Evolutionary conservation across 345 rosid genomes (phyloP), one percentile per base, ranked within the genome.

Genomic region (Microcos paniculata): DNA sequence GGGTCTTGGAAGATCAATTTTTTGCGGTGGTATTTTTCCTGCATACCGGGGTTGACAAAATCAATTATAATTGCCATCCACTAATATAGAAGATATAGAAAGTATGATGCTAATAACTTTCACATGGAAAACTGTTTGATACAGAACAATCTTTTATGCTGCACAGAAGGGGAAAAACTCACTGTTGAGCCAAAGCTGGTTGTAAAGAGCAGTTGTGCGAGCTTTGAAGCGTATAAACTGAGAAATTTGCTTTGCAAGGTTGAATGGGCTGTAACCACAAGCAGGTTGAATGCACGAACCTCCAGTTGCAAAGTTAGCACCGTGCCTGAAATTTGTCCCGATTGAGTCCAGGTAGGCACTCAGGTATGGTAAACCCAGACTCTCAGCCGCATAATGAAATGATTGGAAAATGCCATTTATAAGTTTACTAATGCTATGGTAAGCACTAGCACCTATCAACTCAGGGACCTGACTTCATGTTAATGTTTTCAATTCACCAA

Each of bases 251-350:
- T 81, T 83, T 18, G 83, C 82, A 15, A 91, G 90, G 88, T 88
- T 83, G 38, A 91, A 85, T 0, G 81, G 91, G 49, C 90, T 85
- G 68, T 77, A 87, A 62, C 85, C 83, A 57, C 80, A 65, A 6
- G 85, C 82, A 1, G 86, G 88, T 40, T 88, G 89, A 80, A 90
- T 85, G 59, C 90, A 86, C 23, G 97, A 85, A 62, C 94, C 97
- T 2, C 87, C 92, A 0, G 89, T 80, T 8, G 97, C 94, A 74
- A 92, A 92, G 75, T 88, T 92, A 51, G 92, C 97, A 57, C 97
- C 94, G 9, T 85, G 76, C 59, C 88, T 71, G 74, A 88, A 92
- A 49, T 83, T 85, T 59, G 92, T 80, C 66, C 86, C 92, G 4
- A 88, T 59, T 19, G 92, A 90, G 56, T 92, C 92, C 78, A 88